phyloP scores from a whole-genome alignment of 345 rosid genomes.

The Triadica sebifera region DNA sequence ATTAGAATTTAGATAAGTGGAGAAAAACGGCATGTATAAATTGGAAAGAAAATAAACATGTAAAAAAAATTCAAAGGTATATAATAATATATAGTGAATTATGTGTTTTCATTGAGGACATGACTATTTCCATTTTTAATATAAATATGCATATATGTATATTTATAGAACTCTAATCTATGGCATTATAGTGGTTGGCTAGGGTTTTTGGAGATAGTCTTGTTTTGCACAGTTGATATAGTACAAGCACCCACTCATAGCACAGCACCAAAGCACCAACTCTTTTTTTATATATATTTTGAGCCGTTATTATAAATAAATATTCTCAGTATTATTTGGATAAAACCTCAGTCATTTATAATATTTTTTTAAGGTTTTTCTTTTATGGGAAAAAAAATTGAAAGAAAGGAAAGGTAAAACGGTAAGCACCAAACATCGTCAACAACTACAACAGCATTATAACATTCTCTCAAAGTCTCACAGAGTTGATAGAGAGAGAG shows the following conservation, averaged over 20 bases:
- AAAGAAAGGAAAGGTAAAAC: no score
- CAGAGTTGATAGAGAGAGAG: background rate
- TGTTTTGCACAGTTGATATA: background rate
- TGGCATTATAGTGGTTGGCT: slow-evolving; percentile 19
- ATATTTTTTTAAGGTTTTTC: no score
- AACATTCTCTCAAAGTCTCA: background rate
- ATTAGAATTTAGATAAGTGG: slow-evolving; percentile 19
- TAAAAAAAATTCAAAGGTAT: background rate
- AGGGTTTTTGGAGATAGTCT: slow-evolving; percentile 20
- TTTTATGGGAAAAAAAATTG: no score
- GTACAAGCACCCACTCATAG: slow-evolving; percentile 16
- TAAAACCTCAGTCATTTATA: no score
- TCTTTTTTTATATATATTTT: background rate
- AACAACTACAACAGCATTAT: no score
- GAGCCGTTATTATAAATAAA: background rate
- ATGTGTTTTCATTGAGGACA: background rate
- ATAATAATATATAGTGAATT: background rate
- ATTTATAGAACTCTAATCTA: background rate
- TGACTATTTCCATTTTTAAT: slow-evolving; percentile 15
- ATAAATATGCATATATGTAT: no score
- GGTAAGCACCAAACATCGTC: no score
- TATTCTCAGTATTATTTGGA: no score
- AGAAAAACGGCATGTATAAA: slow-evolving; percentile 67
- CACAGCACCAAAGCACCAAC: background rate
- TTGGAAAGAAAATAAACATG: slow-evolving; percentile 38